Percentiles rank a stretch among this genome's conserved stretches.
Evolutionary conservation across 257 asterid genomes (phyloP).

Genomic region (Cynanchum wilfordii): DNA sequence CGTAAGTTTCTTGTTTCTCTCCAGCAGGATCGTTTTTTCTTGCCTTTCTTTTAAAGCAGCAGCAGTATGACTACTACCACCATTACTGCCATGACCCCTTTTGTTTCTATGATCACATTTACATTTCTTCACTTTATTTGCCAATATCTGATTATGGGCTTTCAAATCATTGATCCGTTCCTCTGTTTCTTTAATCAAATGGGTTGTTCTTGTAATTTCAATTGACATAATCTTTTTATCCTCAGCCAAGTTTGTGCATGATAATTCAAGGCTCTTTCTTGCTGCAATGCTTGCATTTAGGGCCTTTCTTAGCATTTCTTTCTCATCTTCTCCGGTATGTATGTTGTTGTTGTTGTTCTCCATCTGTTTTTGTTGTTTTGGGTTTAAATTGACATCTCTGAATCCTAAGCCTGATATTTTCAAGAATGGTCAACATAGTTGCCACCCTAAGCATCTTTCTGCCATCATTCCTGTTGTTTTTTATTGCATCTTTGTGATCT

Average conservation of each 20-base stretch:
- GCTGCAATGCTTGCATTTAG: conserved; percentile 49
- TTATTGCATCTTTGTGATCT: conserved; percentile 66
- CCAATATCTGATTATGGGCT: conserved; percentile 39
- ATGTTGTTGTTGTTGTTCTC: conserved; percentile 14
- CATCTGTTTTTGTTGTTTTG: conserved; percentile 23
- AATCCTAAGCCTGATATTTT: conserved; percentile 47
- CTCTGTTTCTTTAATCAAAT: conserved; percentile 50
- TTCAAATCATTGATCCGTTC: conserved; percentile 46
- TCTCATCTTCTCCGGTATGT: conserved; percentile 28
- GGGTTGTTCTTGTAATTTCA: conserved; percentile 52
- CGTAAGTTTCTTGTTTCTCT: conserved; percentile 34
- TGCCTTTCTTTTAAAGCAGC: conserved; percentile 22
- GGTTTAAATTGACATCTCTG: conserved; percentile 62
- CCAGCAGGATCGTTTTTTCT: conserved; percentile 38
- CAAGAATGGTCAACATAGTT: conserved; percentile 77
- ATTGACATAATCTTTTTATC: conserved; percentile 72
- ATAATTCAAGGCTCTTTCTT: conserved; percentile 52
- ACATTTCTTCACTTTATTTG: conserved; percentile 37
- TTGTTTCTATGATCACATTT: conserved; percentile 29
- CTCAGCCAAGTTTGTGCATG: conserved; percentile 68
- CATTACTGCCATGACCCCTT: background rate
- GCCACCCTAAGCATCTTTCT: conserved; percentile 83
- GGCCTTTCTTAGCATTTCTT: conserved; percentile 45
- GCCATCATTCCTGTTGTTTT: conserved; percentile 47
- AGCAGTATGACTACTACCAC: background rate